phyloP scores from a whole-genome alignment of 1,284 basidiomycete genomes.

The Rhodotorula sp. region DNA sequence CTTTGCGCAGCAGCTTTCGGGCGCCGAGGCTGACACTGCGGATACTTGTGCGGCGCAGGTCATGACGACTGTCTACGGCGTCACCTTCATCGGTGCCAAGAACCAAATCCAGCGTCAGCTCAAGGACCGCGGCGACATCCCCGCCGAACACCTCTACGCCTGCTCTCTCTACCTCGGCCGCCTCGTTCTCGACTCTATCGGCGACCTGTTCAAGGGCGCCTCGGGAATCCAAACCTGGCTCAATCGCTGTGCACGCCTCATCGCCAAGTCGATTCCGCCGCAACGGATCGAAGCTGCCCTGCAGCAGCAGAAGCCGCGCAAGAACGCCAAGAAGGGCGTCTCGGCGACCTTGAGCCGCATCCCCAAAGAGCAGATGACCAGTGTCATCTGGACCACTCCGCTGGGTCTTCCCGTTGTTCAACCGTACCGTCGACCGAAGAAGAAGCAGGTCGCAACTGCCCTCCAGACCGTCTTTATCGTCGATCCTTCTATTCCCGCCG shows the following conservation, averaged over 20 bases:
- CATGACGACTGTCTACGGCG: slow-evolving; percentile 99
- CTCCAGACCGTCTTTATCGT: slow-evolving; percentile 91
- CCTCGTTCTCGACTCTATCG: slow-evolving; percentile 68
- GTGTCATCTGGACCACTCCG: slow-evolving; percentile 94
- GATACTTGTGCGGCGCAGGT: slow-evolving; percentile 56
- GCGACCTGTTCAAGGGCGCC: slow-evolving; percentile 88
- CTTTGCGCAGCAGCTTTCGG: background rate
- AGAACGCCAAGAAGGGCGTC: background rate
- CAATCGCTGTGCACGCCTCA: slow-evolving; percentile 74
- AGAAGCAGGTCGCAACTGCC: slow-evolving; percentile 76
- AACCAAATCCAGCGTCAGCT: slow-evolving; percentile 93
- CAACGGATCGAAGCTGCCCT: slow-evolving; percentile 62
- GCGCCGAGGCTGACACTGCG: background rate
- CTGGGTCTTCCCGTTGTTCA: slow-evolving; percentile 93
- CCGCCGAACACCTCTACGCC: slow-evolving; percentile 68
- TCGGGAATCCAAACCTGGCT: slow-evolving; percentile 92
- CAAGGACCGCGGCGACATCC: slow-evolving; percentile 70
- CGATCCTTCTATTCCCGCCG: slow-evolving; percentile 75
- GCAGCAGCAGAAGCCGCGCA: slow-evolving; percentile 24
- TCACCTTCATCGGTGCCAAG: slow-evolving; percentile 91
- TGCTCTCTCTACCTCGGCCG: slow-evolving; percentile 71
- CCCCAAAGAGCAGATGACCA: slow-evolving; percentile 88
- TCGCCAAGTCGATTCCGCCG: slow-evolving; percentile 81
- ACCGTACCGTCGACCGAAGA: slow-evolving; percentile 82
- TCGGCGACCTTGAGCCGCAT: slow-evolving; percentile 50